Percentiles rank a stretch among this genome's conserved stretches.
Conservation (phyloP, 257 asterid genomes). For the Marsdenia floribunda region DNA sequence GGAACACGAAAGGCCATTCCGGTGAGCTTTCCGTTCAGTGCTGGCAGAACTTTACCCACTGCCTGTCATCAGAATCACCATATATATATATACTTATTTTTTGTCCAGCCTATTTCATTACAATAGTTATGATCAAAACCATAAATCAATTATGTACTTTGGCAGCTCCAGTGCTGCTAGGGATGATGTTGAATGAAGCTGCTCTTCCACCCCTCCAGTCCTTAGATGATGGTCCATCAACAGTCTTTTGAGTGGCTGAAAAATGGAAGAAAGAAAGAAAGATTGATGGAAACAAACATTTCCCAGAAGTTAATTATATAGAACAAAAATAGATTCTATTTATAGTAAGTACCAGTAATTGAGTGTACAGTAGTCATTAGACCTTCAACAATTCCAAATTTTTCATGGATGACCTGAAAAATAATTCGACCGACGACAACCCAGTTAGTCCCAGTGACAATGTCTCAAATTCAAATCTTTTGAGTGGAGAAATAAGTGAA, state of each 20-base stretch:
- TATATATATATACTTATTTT: no score
- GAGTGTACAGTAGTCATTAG: slow-evolving; percentile 79
- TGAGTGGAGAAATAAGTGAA: no score
- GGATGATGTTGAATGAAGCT: slow-evolving; percentile 78
- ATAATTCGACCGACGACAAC: no score
- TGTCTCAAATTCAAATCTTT: no score
- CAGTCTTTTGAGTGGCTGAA: slow-evolving; percentile 69
- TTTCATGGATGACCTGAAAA: slow-evolving; percentile 54
- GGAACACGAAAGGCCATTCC: slow-evolving; percentile 89
- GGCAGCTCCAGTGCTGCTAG: slow-evolving; percentile 89
- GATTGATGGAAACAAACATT: neutral
- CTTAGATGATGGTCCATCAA: slow-evolving; percentile 81
- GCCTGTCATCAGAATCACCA: slow-evolving; percentile 32
- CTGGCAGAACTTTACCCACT: slow-evolving; percentile 80
- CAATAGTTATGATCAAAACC: neutral
- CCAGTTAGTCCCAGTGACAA: no score
- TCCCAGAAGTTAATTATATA: neutral
- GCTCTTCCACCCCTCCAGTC: slow-evolving; percentile 97
- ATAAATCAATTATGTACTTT: slow-evolving; percentile 29
- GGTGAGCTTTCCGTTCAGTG: slow-evolving; percentile 69
- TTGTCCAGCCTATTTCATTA: no score
- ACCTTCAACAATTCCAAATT: slow-evolving; percentile 79
- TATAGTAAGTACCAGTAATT: slow-evolving; percentile 40
- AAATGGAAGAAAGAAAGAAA: neutral
- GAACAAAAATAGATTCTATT: neutral